Evolutionary conservation across 1,139 yeast genomes (phyloP), one percentile per base, ranked within the genome.

Genomic region (Magnusiomyces ingens): DNA sequence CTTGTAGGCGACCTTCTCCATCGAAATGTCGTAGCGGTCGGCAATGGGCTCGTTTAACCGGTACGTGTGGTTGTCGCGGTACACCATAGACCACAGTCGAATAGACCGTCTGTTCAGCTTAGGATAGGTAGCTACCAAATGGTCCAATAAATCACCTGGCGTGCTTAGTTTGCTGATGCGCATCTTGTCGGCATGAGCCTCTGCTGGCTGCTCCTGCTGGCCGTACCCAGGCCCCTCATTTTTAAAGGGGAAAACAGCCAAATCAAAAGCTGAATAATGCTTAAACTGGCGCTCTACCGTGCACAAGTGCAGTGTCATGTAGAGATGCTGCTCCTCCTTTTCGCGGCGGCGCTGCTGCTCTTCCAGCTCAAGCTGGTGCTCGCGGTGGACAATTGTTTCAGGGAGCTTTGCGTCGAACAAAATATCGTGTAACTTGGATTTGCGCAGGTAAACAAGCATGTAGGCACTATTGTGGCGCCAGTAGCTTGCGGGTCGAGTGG

Each of bases 391-490:
- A 42, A 93, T 81, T 64, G 86, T 87, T 2, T 67, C 63, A 2
- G 98, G 97, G 41, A 87, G 80, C 54, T 79, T 81, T 3, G 70
- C 71, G 17, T 82, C 84, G 11, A 77, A 77, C 56, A 93, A 74
- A 18, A 91, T 76, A 10, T 76, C 77, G 2, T 75, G 75, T 49
- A 83, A 70, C 43, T 78, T 79, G 6, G 78, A 71, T 64, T 86
- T 84, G 52, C 95, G 79, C 59, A 91, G 80, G 67, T 93, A 93
- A 2, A 93, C 99, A 71, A 93, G 79, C 99, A 93, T 93, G 67
- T 93, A 93, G 2, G 99, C 99, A 50, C 95, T 88, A 0, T 97
- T 90, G 48, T 88, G 93, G 52, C 96, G 80, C 61, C 89, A 79
- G 55, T 66, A 66, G 42, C 64, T 64, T 35, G 57, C 50, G 4